phyloP scores from a whole-genome alignment of 2,329 filamentous ascomycete species.

The Fusarium floridanum region DNA sequence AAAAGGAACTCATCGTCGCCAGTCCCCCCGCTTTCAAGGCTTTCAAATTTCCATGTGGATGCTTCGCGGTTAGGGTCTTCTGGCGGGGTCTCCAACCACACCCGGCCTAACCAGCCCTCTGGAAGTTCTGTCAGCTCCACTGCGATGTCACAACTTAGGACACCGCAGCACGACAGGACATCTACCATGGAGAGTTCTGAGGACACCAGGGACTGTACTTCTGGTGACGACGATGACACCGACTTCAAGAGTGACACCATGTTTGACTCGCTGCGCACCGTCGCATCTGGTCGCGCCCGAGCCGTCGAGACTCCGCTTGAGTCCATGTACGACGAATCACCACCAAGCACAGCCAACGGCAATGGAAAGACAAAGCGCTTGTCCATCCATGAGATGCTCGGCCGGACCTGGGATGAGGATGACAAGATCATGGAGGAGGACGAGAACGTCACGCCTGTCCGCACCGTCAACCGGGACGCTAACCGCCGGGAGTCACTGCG shows the following conservation, averaged over 20 bases:
- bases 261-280: slow-evolving; percentile 81
- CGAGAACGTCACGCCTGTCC: slow-evolving; percentile 67
- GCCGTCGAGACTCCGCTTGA: slow-evolving; percentile 79
- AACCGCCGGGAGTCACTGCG: slow-evolving; percentile 36
- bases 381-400: slow-evolving; percentile 71
- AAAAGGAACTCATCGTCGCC: slow-evolving; percentile 67
- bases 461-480: slow-evolving; percentile 45
- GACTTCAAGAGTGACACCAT: slow-evolving; percentile 83
- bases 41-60: slow-evolving; percentile 69
- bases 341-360: slow-evolving; percentile 68
- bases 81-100: slow-evolving; percentile 52
- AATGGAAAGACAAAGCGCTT: slow-evolving; percentile 66
- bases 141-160: slow-evolving; percentile 55
- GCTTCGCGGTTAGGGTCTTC: slow-evolving; percentile 61
- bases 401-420: slow-evolving; percentile 66
- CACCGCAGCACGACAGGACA: slow-evolving; percentile 50
- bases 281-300: slow-evolving; percentile 74
- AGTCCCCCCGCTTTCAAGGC: slow-evolving; percentile 65
- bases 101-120: slow-evolving; percentile 58
- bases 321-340: slow-evolving; percentile 85
- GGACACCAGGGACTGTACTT: slow-evolving; percentile 73
- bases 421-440: slow-evolving; percentile 74
- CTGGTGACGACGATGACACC: slow-evolving; percentile 81
- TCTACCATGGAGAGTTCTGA: slow-evolving; percentile 80
- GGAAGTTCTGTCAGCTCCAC: slow-evolving; percentile 58